Evolutionary conservation across 305 asterid genomes (phyloP), one percentile per base, ranked within the genome.

Genomic region (Fraxinus sp.): DNA sequence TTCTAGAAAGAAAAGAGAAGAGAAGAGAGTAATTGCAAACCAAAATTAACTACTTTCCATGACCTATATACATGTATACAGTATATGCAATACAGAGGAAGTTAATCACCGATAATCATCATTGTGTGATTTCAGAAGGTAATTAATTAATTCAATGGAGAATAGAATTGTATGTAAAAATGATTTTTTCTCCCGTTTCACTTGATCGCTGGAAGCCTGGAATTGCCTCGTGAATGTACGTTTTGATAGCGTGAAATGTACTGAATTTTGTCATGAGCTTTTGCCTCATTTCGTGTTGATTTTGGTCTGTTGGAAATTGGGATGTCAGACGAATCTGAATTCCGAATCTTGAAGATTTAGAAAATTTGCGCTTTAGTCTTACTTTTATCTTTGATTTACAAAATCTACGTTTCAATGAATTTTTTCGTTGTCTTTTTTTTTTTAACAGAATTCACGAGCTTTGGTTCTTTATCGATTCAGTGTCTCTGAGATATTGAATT

Each of bases 11-110:
- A 83, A 72, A 84, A 80, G 84, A 83, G 80, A 81, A 85, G 86
- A 78, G 83, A 84, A 78, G 83, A 85, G 89, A 83, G 88, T 89
- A 86, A 85, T 84, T 88, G 55, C 87, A 83, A 85, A 86, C 91
- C 88, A 80, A 84, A 85, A 79, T 75, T 36, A n/a, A 76, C 80
- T 84, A 79, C 62, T 75, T 14, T 14, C 77, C 87, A 84, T 52
- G 77, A 20, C 74, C 79, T 84, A n/a, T 68, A 26, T 77, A 39
- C 26, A 6, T n/a, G 18, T 49, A 20, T 37, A 7, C 79, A 55
- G 64, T 79, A 71, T 52, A 72, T n/a, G 20, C n/a, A 66, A 71
- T 26, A 68, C 75, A 35, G 84, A 74, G 78, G 64, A n/a, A 41
- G 76, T 75, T 80, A 86, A 84, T 86, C 83, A 77, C 52, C 64